Evolutionary conservation across 1,284 basidiomycete genomes (phyloP).

Genomic region (Cryptococcus sp.): DNA sequence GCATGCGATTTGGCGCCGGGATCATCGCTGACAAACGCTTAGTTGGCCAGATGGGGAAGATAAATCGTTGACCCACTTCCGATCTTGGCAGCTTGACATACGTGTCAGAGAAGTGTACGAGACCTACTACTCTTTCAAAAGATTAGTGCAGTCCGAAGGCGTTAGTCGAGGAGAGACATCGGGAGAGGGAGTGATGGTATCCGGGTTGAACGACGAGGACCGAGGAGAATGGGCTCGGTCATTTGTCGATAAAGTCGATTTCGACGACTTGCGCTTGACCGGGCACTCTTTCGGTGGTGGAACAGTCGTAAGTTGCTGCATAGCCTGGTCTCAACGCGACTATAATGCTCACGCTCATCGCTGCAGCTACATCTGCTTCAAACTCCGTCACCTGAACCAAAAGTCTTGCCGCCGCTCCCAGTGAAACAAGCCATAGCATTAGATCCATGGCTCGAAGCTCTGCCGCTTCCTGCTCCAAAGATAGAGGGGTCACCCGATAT

Average conservation of each 20-base stretch:
- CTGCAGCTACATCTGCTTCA: constrained; percentile 19
- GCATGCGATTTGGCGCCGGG: too few relatives aligned
- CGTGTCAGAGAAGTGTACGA: constrained; percentile 68
- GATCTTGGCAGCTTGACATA: constrained; percentile 66
- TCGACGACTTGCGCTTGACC: constrained; percentile 58
- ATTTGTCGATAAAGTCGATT: constrained; percentile 54
- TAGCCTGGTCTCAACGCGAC: background rate
- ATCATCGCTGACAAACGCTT: background rate
- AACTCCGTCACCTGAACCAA: constrained; percentile 21
- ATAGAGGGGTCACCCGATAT: constrained; percentile 23
- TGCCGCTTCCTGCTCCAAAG: constrained; percentile 61
- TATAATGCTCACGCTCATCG: background rate
- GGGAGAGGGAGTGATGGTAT: background rate
- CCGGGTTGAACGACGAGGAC: constrained; percentile 8
- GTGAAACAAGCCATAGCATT: constrained; percentile 62
- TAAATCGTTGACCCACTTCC: constrained; percentile 55
- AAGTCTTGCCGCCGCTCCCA: constrained; percentile 56
- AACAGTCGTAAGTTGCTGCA: constrained; percentile 60
- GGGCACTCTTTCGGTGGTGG: constrained; percentile 80
- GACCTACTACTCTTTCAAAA: constrained; percentile 53
- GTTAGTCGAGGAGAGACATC: background rate
- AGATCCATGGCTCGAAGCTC: constrained; percentile 77
- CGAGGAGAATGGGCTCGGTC: constrained; percentile 49
- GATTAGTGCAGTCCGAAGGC: constrained; percentile 19
- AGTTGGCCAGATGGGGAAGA: constrained; percentile 29